phyloP scores from a whole-genome alignment of 1,284 basidiomycete species.

The Wallemia ichthyophaga region DNA sequence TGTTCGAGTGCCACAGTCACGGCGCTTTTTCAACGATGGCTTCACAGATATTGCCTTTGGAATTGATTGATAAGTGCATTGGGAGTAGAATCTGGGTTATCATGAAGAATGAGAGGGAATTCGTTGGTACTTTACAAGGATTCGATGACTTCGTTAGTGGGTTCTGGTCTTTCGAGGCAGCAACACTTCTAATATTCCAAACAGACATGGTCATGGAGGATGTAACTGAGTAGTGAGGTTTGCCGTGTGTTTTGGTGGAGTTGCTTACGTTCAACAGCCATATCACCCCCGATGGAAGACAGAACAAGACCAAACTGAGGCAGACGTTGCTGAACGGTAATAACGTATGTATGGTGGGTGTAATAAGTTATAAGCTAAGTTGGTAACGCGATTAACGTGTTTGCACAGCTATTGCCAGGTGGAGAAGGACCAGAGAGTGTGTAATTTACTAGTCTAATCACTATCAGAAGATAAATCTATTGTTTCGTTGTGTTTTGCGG shows the following conservation, averaged over 20 bases:
- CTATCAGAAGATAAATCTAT: background rate
- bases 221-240: conserved; percentile 69
- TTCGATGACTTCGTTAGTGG: conserved; percentile 99
- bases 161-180: conserved; percentile 26
- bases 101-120: conserved; percentile 86
- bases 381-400: conserved; percentile 1
- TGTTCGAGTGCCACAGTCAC: background rate
- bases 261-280: conserved; percentile 26
- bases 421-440: conserved; percentile 33
- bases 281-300: conserved; percentile 38
- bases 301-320: conserved; percentile 47
- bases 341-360: conserved; percentile 78
- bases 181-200: too few relatives aligned
- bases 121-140: conserved; percentile 76
- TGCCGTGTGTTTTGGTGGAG: background rate
- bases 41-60: conserved; percentile 11
- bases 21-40: too few relatives aligned
- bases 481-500: background rate
- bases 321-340: conserved; percentile 90
- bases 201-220: conserved; percentile 97
- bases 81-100: conserved; percentile 84
- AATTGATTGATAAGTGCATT: conserved; percentile 80
- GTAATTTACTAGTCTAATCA: background rate
- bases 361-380: conserved; percentile 4
- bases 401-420: conserved; percentile 44